phyloP scores from a whole-genome alignment of 345 rosid genomes.

The Hevea brasiliensis region DNA sequence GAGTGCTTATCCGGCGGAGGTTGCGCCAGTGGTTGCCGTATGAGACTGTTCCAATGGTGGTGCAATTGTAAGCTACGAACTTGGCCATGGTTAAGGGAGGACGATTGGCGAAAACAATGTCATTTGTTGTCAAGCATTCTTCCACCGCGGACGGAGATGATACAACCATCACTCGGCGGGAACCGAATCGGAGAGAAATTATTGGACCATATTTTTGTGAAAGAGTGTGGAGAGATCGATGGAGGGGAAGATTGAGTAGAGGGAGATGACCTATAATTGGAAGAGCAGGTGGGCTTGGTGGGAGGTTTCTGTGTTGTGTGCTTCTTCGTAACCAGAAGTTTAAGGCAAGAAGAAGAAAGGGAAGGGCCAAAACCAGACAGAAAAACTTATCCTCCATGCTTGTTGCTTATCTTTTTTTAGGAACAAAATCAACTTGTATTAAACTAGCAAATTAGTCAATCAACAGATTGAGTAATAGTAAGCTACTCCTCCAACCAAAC shows the following conservation, averaged over 20 bases:
- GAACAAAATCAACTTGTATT: too few relatives aligned
- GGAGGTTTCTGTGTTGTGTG: background rate
- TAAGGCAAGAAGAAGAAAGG: background rate
- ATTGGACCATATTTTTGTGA: background rate
- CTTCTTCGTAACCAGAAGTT: background rate
- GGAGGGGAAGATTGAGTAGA: background rate
- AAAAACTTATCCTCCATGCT: background rate
- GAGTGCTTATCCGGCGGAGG: slow-evolving; percentile 11
- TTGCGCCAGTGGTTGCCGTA: slow-evolving; percentile 19
- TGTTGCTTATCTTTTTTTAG: background rate
- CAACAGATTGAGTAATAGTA: too few relatives aligned
- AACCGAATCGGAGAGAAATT: background rate
- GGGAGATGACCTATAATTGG: slow-evolving; percentile 11
- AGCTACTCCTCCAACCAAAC: too few relatives aligned
- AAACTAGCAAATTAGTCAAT: too few relatives aligned
- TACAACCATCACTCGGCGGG: background rate
- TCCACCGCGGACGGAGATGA: background rate
- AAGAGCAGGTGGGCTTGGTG: slow-evolving; percentile 4
- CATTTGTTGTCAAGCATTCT: background rate
- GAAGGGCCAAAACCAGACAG: background rate
- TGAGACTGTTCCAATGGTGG: background rate
- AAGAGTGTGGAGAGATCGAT: background rate
- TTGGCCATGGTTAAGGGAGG: background rate
- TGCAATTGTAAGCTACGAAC: background rate
- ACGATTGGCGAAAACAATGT: background rate